These are phyloP conservation scores for Exophiala spinifera DNA, from an alignment of 2,329 filamentous ascomycete species.

Conservation along the genomic window DNA sequence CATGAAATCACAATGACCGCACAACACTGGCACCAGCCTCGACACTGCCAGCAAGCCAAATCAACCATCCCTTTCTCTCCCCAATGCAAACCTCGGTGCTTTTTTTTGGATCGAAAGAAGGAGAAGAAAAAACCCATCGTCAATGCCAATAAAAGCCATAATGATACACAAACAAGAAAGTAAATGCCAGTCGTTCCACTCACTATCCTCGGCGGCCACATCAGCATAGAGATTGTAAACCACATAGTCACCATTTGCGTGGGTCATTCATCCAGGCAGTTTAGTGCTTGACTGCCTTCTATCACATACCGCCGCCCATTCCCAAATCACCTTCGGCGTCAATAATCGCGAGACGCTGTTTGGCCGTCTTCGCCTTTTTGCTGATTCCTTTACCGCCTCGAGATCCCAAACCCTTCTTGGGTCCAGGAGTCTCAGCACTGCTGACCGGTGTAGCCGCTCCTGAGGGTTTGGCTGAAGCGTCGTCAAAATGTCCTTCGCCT, in stretches of 20 bases:
- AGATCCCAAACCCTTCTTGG: conserved; percentile 58
- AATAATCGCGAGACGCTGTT: conserved; percentile 47
- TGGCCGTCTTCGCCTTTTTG: conserved; percentile 61
- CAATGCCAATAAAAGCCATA: background rate
- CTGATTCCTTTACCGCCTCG: conserved; percentile 55
- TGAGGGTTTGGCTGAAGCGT: conserved; percentile 73
- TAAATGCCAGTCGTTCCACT: too few relatives aligned
- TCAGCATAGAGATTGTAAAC: background rate
- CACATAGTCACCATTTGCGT: background rate
- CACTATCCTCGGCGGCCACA: too few relatives aligned
- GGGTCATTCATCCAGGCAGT: background rate
- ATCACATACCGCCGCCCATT: conserved; percentile 28
- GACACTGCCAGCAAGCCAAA: too few relatives aligned
- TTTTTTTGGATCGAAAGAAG: background rate
- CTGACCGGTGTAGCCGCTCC: conserved; percentile 80
- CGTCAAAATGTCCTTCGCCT: conserved; percentile 97
- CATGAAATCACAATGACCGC: too few relatives aligned
- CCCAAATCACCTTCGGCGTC: conserved; percentile 43
- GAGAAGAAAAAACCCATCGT: background rate
- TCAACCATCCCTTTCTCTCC: too few relatives aligned
- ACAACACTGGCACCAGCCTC: too few relatives aligned
- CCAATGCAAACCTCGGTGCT: background rate
- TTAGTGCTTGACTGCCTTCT: background rate
- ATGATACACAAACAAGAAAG: background rate
- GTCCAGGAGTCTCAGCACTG: conserved; percentile 46